A percentile compares a stretch with the other conserved stretches of the same genome.
These are phyloP conservation scores for Aspergillus saccharolyticus DNA, from an alignment of 495 filamentous ascomycete species.

Conservation along the genomic window DNA sequence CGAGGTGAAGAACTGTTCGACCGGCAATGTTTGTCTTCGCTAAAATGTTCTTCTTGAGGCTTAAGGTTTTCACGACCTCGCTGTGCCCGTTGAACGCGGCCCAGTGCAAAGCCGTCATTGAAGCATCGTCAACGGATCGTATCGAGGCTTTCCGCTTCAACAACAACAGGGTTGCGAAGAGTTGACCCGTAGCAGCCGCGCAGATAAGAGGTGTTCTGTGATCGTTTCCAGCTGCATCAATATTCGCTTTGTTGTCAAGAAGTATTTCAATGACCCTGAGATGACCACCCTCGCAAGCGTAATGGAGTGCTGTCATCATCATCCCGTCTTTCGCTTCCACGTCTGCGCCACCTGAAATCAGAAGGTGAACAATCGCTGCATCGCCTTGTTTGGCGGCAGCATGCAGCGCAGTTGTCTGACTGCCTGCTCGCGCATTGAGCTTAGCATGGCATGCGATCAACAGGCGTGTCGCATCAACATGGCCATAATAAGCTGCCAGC, in stretches of 20 bases:
- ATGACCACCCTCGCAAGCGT: conserved; percentile 35
- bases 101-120: conserved; percentile 45
- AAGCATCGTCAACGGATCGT: conserved; percentile 29
- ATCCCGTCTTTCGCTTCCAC: conserved; percentile 37
- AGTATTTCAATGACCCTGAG: conserved; percentile 28
- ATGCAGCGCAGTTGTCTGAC: conserved; percentile 38
- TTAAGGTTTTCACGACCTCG: conserved; percentile 34
- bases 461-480: conserved; percentile 20
- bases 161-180: conserved; percentile 28
- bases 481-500: conserved; percentile 30
- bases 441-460: conserved; percentile 25
- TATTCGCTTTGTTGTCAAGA: conserved; percentile 32
- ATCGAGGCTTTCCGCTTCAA: conserved; percentile 32
- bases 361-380: conserved; percentile 26
- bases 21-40: conserved; percentile 26
- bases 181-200: conserved; percentile 34
- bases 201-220: conserved; percentile 39
- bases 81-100: conserved; percentile 41
- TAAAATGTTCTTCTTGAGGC: conserved; percentile 26
- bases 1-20: conserved; percentile 40
- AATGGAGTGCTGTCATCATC: conserved; percentile 41
- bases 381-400: conserved; percentile 35
- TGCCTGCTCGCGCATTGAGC: conserved; percentile 34
- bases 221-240: conserved; percentile 30
- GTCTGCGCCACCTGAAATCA: conserved; percentile 34